Base-by-base conservation (phyloP, 768 basidiomycete species). In the Lentinula boryana region DNA sequence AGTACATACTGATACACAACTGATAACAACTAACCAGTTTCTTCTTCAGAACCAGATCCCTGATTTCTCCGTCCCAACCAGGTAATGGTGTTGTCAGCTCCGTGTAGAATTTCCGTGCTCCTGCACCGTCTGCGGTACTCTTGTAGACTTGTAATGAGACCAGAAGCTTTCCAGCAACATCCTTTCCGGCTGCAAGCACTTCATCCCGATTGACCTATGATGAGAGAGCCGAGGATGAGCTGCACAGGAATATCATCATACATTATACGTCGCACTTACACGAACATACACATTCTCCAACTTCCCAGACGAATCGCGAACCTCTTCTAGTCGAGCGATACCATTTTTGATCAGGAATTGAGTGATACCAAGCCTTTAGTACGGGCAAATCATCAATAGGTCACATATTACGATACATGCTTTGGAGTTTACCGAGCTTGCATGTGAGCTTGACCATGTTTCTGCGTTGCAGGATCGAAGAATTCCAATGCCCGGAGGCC, bases 401-500 rank as follows among this genome's bases (percentile, higher is more conserved):
- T 56, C 38, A 36, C 8, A 40, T 18, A 38, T 16, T 23, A 18
- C 18, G 27, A 33, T 23, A 27, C 9, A 4, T 6, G 23, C 5
- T 55, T 52, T 13, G 2, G 40, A 21, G 63, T 82, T 51, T 70
- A 90, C 89, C 91, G 84, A 49, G 91, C 91, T 72, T 93, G 89
- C 92, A 93, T 94, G 68, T 93, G 91, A 15, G 91, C 91, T 68
- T 94, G 91, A 16, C 92, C 90, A 66, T 94, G 93, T 71, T 92
- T 93, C 72, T 85, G 75, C 13, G 85, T 89, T 31, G 74, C 76
- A 27, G 92, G 92, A 67, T 95, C 90, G 66, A 89, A 95, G 69
- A 78, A 93, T 70, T 94, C 91, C 40, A 56, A 38, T 4, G 85
- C 91, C 38, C 87, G 80, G 38, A 94, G 71, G 63, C 89, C 93